Evolutionary conservation across 2,329 filamentous ascomycete species (phyloP).

Genomic region (Phialocephala subalpina): DNA sequence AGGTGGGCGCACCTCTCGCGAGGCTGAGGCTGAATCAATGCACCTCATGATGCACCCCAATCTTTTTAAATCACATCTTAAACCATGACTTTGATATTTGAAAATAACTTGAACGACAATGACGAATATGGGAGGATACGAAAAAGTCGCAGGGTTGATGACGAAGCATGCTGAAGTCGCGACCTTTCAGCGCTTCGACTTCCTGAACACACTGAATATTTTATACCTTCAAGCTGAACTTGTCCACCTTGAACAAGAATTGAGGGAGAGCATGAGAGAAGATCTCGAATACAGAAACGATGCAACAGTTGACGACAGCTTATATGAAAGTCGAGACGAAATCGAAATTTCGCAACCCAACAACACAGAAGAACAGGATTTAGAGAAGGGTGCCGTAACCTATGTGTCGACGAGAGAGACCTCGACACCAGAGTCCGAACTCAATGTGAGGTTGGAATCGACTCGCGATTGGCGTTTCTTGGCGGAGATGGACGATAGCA

Average conservation of each 20-base stretch:
- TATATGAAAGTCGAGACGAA: not conserved
- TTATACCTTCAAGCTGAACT: conserved; percentile 45
- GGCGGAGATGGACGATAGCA: conserved; percentile 19
- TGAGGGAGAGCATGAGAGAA: conserved; percentile 18
- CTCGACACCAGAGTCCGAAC: not conserved
- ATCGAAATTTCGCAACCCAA: not conserved
- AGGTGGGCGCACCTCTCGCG: conserved; percentile 3
- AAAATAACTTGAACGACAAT: not conserved
- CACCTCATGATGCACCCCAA: not conserved
- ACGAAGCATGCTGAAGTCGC: conserved; percentile 37
- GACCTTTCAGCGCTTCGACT: conserved; percentile 41
- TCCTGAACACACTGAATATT: conserved; percentile 40
- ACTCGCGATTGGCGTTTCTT: conserved; percentile 35
- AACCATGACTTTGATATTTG: not conserved
- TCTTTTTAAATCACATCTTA: not conserved
- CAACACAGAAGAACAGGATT: not conserved
- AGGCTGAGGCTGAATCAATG: conserved; percentile 9
- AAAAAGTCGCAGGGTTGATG: conserved; percentile 41
- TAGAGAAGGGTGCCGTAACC: not conserved
- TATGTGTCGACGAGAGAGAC: not conserved
- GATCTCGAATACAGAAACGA: conserved; percentile 19
- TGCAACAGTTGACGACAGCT: not conserved
- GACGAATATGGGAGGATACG: conserved; percentile 29
- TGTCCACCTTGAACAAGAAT: conserved; percentile 34
- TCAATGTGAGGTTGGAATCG: conserved; percentile 6